Base-by-base conservation (phyloP, 2,329 filamentous ascomycete genomes). In the Aspergillus glaucus region DNA sequence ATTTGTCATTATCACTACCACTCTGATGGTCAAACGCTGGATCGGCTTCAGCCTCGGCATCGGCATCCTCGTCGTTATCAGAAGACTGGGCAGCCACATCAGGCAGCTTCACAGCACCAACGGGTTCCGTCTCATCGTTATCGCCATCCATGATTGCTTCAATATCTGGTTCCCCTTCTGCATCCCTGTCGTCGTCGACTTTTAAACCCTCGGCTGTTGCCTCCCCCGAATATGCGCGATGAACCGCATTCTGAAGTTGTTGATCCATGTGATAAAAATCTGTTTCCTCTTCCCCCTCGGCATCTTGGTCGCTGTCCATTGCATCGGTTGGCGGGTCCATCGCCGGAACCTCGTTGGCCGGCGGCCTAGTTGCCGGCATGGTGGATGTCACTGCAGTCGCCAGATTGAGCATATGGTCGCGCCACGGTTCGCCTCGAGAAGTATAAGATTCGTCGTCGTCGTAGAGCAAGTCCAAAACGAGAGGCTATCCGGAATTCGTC, bases 251-350 rank as follows among this genome's bases (percentile, higher is more conserved):
- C 53, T 69, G 66, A 19, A 68, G 61, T 45, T 66, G 66, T 48
- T 69, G 65, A 43, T 70, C 66, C 64, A 66, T 66, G 42, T 63
- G 62, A 47, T 70, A 71, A 28, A 71, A 48, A 47, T 72, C 69
- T 14, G 68, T 67, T 47, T 70, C 68, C 43, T 72, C 69, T 50
- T 72, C 69, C n/a, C 70, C 70, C 49, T 72, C 70, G 17, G 70
- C 70, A 50, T 73, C 70, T 55, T 68, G 64, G 46, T 73, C 70
- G 53, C 70, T 72, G 49, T 71, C 69, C 40, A 64, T 57, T 50
- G 63, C 50, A 47, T 70, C 66, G 28, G 59, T 50, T 30, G 60
- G 60, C 37, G 62, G 57, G 53, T 64, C 62, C 50, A 62, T 55
- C 48, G 61, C 59, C 43, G 62, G 58, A 54, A 69, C 63, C 51